phyloP scores from a whole-genome alignment of 2,329 filamentous ascomycete genomes.

The Coleophoma eucalyptorum region DNA sequence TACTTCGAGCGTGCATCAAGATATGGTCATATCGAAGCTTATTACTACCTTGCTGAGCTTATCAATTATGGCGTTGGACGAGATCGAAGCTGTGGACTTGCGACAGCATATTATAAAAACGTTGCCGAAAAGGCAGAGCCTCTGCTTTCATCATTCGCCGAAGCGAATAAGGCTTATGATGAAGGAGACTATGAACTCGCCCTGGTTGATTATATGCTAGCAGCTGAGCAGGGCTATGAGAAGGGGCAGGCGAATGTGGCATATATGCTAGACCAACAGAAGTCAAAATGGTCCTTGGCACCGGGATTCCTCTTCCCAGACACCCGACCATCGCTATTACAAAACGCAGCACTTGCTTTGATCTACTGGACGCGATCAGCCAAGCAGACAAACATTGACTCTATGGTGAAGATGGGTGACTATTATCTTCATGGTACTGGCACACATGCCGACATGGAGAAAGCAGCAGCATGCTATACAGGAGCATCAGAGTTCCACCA shows the following conservation, averaged over 20 bases:
- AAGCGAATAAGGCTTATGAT: constrained; percentile 64
- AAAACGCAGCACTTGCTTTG: constrained; percentile 54
- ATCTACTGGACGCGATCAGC: constrained; percentile 96
- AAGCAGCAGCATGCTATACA: constrained; percentile 89
- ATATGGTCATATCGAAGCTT: constrained; percentile 67
- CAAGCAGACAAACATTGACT: constrained; percentile 88
- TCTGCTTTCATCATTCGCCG: constrained; percentile 57
- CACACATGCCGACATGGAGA: constrained; percentile 66
- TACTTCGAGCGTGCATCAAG: constrained; percentile 70
- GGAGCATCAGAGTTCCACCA: constrained; percentile 87
- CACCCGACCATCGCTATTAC: constrained; percentile 39
- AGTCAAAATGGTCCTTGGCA: constrained; percentile 45
- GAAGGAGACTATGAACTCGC: constrained; percentile 61
- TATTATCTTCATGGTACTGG: constrained; percentile 89
- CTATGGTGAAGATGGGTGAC: constrained; percentile 96
- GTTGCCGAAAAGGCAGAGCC: constrained; percentile 54
- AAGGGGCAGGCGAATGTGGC: constrained; percentile 69
- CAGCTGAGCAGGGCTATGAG: constrained; percentile 72
- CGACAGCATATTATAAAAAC: constrained; percentile 64
- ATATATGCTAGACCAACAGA: constrained; percentile 63
- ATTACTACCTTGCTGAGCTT: constrained; percentile 70
- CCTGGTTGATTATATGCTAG: constrained; percentile 65
- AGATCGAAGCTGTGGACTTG: constrained; percentile 62
- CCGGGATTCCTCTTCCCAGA: constrained; percentile 29
- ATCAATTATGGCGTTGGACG: constrained; percentile 61